These are phyloP conservation scores for Cynanchum wilfordii DNA, from an alignment of 257 asterid genomes.

Conservation along the genomic window DNA sequence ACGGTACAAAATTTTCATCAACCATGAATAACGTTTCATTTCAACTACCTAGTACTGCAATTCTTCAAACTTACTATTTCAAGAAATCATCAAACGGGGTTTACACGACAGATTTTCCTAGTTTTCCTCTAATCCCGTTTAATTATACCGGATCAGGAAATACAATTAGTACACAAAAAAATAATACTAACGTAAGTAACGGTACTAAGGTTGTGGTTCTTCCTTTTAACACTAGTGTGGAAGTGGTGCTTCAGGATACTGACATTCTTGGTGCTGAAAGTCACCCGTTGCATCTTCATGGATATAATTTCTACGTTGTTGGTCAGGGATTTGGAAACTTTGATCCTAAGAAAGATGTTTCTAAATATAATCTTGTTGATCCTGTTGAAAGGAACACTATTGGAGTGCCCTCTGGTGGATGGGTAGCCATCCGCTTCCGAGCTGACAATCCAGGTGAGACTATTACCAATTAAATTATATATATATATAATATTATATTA, in stretches of 20 bases:
- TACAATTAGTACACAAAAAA: neutral
- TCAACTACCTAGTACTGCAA: conserved; percentile 36
- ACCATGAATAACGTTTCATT: conserved; percentile 54
- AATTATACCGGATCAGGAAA: conserved; percentile 45
- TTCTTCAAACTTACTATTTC: conserved; percentile 46
- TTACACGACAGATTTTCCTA: conserved; percentile 44
- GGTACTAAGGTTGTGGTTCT: conserved; percentile 52
- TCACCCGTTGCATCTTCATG: conserved; percentile 75
- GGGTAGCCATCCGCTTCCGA: conserved; percentile 64
- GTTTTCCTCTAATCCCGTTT: conserved; percentile 31
- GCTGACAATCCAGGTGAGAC: conserved; percentile 68
- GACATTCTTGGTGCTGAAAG: conserved; percentile 63
- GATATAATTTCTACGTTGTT: conserved; percentile 46
- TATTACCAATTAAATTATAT: too few species aligned
- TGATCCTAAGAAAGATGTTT: conserved; percentile 40
- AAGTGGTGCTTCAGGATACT: conserved; percentile 58
- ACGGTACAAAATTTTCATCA: conserved; percentile 52
- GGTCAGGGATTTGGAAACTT: conserved; percentile 76
- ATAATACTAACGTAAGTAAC: conserved; percentile 35
- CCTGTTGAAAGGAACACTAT: conserved; percentile 62
- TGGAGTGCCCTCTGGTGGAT: conserved; percentile 61
- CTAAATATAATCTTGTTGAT: conserved; percentile 51
- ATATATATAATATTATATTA: too few species aligned
- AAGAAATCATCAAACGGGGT: conserved; percentile 34
- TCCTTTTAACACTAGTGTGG: conserved; percentile 44